Evolutionary conservation across 768 basidiomycete species (phyloP), one percentile per base, ranked within the genome.

Genomic region (Hericium alpestre): DNA sequence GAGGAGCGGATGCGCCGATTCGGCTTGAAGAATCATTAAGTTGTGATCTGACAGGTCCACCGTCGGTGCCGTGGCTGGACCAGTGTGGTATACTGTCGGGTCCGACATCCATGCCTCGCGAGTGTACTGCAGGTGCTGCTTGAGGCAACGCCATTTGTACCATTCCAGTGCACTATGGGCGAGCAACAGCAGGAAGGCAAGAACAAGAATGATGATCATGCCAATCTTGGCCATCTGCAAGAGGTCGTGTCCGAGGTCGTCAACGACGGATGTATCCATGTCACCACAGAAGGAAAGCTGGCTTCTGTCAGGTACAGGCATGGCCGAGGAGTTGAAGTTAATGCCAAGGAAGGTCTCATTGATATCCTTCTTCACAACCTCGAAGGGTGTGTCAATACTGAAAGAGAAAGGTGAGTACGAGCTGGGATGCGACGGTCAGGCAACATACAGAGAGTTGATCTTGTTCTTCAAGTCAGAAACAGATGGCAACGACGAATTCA

Each of bases 371-470:
- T 93, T 96, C 54, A 97, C 69, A 3, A 81, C 74, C 65, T 96
- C 90, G 66, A 98, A 96, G 0, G 95, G 95, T 0, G 79, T 85
- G 66, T 88, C 82, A 61, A 96, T 79, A 56, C 87, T 92, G 58
- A 22, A 56, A 59, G 54, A 22, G 57, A 53, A 43, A 32, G 1
- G 32, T 32, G 32, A 32, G 32, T 2, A 32, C 0, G 32, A 32
- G 32, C 8, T 32, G 32, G 32, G 50, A 16, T 23, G 16, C 16
- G 32, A 22, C 3, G 23, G 22, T 3, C 16, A 50, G 22, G 27
- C 23, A 8, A 77, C 87, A 65, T 68, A 93, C 90, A 93, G 68
- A 54, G 73, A 69, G 58, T 87, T 76, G 7, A 93, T 70, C 25
- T 74, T 76, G 50, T 83, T 70, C 71, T 90, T 87, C 51, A 99